Conservation (phyloP, 306 rosid species). For the Quercus robur region DNA sequence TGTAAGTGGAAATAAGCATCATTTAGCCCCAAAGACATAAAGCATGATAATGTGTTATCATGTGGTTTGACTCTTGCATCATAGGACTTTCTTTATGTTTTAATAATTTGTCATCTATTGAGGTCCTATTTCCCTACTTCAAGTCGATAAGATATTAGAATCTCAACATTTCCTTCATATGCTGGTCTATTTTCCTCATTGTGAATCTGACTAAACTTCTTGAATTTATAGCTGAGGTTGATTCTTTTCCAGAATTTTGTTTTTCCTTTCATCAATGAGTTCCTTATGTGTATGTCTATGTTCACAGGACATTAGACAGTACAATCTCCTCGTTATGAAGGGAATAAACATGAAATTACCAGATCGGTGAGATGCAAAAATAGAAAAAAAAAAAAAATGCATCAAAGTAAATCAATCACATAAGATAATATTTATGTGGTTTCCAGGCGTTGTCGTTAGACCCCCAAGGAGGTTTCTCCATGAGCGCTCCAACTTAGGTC, state of each 20-base stretch:
- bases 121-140: neutral
- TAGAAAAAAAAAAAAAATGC: too few relatives aligned
- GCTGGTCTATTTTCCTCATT: neutral
- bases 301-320: neutral
- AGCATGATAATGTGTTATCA: neutral
- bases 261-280: neutral
- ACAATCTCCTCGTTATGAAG: too few relatives aligned
- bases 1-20: neutral
- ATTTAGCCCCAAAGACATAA: neutral
- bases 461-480: too few relatives aligned
- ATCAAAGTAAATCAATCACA: too few relatives aligned
- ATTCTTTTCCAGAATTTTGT: neutral
- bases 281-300: neutral
- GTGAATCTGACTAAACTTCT: neutral
- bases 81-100: too few relatives aligned
- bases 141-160: neutral
- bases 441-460: too few relatives aligned
- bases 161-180: neutral
- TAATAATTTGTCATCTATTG: neutral
- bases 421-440: too few relatives aligned
- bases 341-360: too few relatives aligned
- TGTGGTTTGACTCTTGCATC: neutral
- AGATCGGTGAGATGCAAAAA: too few relatives aligned
- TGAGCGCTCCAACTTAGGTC: too few relatives aligned
- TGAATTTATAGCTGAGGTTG: neutral